Base-by-base conservation (phyloP, 768 basidiomycete species). In the Leucosporidium creatinivorum region DNA sequence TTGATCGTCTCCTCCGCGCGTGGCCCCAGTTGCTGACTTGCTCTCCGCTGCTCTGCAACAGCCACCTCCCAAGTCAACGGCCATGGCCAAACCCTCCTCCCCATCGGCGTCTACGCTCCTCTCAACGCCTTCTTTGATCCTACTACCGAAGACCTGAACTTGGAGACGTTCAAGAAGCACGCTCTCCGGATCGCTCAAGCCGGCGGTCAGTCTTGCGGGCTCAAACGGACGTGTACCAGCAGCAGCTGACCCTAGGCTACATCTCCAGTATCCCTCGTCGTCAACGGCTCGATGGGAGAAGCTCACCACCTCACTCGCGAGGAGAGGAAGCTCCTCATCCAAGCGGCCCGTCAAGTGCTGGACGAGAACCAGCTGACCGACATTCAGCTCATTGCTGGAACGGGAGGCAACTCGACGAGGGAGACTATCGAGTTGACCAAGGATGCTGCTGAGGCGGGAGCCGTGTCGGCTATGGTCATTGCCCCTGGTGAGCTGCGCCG, bases 391-490 rank as follows among this genome's bases (percentile, higher is more conserved):
- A 85, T 92, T 67, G 91, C 88, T 8, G 91, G 91, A 2, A 91
- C 89, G 7, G 91, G 91, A 1, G 87, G 87, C 1, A 88, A 86
- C 68, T 89, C 88, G 2, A 86, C 89, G 0, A 81, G 85, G 23
- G 89, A 90, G 77, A 91, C 89, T 44, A 83, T 84, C 78, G 78
- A 81, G 75, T 81, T 92, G 21, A 86, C 86, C 73, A 76, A 83
- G 48, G 86, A 89, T 76, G 91, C 91, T 23, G 91, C 89, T 18
- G 82, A 81, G 25, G 88, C 88, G 28, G 93, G 93, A 31, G 92
- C 93, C 8, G 91, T 94, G 78, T 88, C 85, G 73, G 84, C 83
- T 48, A 91, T 94, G 73, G 88, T 90, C 69, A 93, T 94, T 76
- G 81, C 86, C 26, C 87, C 88, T 51, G 74, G 55, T 76, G 62